phyloP scores from a whole-genome alignment of 108 stramenopile species.

The Conticribra guillardii region DNA sequence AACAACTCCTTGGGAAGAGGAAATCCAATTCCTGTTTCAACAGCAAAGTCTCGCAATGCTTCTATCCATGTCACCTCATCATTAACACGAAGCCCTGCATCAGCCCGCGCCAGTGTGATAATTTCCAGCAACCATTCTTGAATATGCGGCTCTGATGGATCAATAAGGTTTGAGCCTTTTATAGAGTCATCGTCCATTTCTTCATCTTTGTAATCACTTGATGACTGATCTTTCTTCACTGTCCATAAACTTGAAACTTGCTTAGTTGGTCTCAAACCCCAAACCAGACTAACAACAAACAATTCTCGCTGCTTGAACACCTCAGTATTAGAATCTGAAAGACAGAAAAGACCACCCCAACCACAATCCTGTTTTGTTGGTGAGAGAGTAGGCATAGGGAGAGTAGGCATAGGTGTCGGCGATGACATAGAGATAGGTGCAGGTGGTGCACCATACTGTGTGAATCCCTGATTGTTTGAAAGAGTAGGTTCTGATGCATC shows the following conservation, averaged over 20 bases:
- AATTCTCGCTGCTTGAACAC: neutral
- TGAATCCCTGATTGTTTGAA: no score
- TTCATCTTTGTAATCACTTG: neutral
- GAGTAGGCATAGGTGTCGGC: neutral
- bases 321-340: neutral
- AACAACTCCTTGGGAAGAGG: slow-evolving; percentile 13
- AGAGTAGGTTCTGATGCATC: no score
- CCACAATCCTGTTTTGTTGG: no score
- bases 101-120: neutral
- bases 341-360: neutral
- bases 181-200: neutral
- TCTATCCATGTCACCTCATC: slow-evolving; percentile 1
- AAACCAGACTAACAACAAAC: slow-evolving; percentile 5
- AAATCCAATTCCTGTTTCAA: slow-evolving; percentile 10
- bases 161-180: neutral
- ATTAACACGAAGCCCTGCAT: neutral
- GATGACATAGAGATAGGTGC: neutral
- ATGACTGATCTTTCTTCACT: neutral
- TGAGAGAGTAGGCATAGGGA: neutral
- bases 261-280: neutral
- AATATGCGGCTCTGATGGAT: slow-evolving; percentile 7
- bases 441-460: neutral
- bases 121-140: slow-evolving; percentile 8
- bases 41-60: slow-evolving; percentile 6
- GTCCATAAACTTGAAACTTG: neutral